phyloP scores from a whole-genome alignment of 805 yeast genomes.

The Ogataea siamensis region DNA sequence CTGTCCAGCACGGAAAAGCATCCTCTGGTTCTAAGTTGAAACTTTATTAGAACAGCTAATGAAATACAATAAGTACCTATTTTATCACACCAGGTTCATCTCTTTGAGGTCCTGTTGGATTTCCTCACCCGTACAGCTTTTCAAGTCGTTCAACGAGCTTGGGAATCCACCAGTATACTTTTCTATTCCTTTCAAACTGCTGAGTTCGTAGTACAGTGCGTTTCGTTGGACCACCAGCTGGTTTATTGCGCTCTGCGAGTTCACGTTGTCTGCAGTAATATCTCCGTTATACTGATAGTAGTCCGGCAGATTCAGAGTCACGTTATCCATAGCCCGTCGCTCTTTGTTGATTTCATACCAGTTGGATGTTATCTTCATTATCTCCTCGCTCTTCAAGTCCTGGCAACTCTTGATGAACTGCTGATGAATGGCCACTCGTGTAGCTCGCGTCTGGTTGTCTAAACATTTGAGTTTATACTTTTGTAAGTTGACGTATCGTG shows the following conservation, averaged over 20 bases:
- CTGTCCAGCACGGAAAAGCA: conserved; percentile 93
- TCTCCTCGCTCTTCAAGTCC: conserved; percentile 63
- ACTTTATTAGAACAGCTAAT: conserved; percentile 32
- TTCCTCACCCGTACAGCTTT: conserved; percentile 68
- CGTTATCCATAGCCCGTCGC: conserved; percentile 73
- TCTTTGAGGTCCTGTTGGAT: conserved; percentile 64
- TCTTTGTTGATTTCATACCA: conserved; percentile 95
- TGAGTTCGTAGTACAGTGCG: conserved; percentile 64
- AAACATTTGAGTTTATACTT: conserved; percentile 74
- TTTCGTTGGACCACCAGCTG: conserved; percentile 65
- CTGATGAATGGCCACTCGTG: conserved; percentile 79
- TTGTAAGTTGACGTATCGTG: conserved; percentile 37
- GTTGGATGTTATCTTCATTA: conserved; percentile 70
- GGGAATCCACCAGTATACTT: conserved; percentile 71
- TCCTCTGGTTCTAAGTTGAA: conserved; percentile 38
- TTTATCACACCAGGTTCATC: conserved; percentile 45
- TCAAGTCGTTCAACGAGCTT: conserved; percentile 66
- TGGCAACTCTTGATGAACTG: conserved; percentile 66
- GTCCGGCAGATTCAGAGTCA: conserved; percentile 51
- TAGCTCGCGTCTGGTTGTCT: conserved; percentile 75
- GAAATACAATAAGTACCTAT: conserved; percentile 14
- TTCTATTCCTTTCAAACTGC: conserved; percentile 64
- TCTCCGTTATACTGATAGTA: conserved; percentile 35
- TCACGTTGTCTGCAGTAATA: conserved; percentile 27
- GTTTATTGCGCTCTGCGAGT: conserved; percentile 28